phyloP scores from a whole-genome alignment of 192 early-diverging fungal genomes.

The Nowakowskiella sp. region DNA sequence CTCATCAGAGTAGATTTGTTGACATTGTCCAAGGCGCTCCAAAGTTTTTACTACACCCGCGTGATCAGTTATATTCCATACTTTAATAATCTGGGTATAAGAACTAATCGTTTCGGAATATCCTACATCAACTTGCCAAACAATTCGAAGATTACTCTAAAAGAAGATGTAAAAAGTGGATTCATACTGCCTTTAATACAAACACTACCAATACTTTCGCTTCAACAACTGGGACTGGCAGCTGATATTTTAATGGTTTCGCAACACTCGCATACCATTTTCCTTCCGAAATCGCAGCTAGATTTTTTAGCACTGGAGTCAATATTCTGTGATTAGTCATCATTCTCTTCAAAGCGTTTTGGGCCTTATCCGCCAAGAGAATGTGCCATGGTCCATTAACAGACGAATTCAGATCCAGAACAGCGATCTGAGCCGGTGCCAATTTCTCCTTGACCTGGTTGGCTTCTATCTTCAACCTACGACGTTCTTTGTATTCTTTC shows the following conservation, averaged over 20 bases:
- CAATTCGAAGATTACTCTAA: slow-evolving; percentile 15
- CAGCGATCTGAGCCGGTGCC: too few species aligned
- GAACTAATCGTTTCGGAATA: slow-evolving; percentile 3
- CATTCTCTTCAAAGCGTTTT: background rate
- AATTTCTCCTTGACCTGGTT: too few species aligned
- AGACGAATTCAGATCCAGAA: too few species aligned
- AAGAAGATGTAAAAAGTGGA: background rate
- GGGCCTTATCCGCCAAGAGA: slow-evolving; percentile 6
- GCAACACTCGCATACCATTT: slow-evolving; percentile 11
- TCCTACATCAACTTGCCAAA: slow-evolving; percentile 24
- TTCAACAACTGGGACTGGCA: slow-evolving; percentile 9
- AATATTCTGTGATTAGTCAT: slow-evolving; percentile 2
- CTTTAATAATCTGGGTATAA: slow-evolving; percentile 18
- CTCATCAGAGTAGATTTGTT: background rate
- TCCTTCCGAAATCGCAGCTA: slow-evolving; percentile 12
- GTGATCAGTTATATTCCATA: slow-evolving; percentile 11
- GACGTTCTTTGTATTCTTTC: too few species aligned
- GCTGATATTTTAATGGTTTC: slow-evolving; percentile 1
- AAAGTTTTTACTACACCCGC: slow-evolving; percentile 3
- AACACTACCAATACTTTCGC: slow-evolving; percentile 8
- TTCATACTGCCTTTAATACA: background rate
- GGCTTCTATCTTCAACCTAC: too few species aligned
- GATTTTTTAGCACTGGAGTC: slow-evolving; percentile 12
- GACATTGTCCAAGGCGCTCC: background rate
- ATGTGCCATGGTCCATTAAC: slow-evolving; percentile 6